Conservation (phyloP, 1,284 basidiomycete species). For the Cryptococcus amylolentus region DNA sequence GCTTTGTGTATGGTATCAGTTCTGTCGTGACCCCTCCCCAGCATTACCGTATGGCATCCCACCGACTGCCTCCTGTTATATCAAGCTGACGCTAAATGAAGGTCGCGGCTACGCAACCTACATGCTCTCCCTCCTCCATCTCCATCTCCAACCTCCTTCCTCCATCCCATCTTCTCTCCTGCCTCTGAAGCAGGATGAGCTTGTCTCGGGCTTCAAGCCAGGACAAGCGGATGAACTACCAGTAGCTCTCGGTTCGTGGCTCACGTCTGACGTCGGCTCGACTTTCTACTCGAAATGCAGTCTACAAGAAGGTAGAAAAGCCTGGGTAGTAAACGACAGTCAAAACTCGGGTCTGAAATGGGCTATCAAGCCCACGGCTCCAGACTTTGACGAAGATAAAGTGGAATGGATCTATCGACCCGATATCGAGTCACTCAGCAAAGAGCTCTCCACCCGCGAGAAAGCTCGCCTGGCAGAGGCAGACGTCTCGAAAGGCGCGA, state of each 20-base stretch:
- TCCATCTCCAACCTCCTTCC: conserved; percentile 1
- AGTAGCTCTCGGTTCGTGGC: conserved; percentile 23
- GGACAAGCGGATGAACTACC: conserved; percentile 2
- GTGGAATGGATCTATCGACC: conserved; percentile 16
- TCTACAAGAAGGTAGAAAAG: conserved; percentile 9
- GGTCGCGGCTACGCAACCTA: conserved; percentile 36
- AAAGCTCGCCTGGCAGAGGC: conserved; percentile 1
- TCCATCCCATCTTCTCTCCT: background rate
- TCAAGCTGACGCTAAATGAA: conserved; percentile 1
- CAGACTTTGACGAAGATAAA: background rate
- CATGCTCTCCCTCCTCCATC: conserved; percentile 34
- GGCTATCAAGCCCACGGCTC: background rate
- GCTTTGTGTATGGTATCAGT: conserved; percentile 29
- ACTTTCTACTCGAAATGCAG: conserved; percentile 30
- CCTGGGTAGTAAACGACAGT: conserved; percentile 13
- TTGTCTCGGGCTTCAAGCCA: conserved; percentile 8
- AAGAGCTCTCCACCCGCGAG: conserved; percentile 1
- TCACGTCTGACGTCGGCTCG: conserved; percentile 36
- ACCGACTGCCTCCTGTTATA: background rate
- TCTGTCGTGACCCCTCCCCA: conserved; percentile 32
- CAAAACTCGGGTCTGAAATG: background rate
- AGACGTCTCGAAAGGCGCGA: conserved; percentile 1
- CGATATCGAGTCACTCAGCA: conserved; percentile 5
- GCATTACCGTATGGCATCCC: conserved; percentile 24
- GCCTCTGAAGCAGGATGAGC: conserved; percentile 1